Evolutionary conservation across 768 basidiomycete species (phyloP).

Genomic region (Megacollybia marginata): DNA sequence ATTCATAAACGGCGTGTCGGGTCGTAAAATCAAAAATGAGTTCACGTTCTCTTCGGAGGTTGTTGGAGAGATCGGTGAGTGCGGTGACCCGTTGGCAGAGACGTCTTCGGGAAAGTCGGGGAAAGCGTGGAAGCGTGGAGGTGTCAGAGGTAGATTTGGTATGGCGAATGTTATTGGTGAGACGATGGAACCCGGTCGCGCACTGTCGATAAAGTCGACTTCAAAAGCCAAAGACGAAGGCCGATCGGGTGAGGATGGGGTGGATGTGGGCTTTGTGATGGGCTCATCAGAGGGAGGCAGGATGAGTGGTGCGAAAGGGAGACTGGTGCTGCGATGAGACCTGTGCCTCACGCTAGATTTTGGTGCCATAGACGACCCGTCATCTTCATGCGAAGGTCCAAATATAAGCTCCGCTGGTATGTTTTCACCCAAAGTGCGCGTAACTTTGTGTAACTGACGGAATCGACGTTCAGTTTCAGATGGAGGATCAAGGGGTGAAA

Average conservation of each 20-base stretch:
- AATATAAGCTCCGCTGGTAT: slow-evolving; percentile 32
- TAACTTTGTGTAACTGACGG: slow-evolving; percentile 22
- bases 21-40: background rate
- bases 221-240: background rate
- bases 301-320: background rate
- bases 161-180: background rate
- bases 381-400: background rate
- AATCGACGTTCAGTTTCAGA: background rate
- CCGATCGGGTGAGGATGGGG: background rate
- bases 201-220: background rate
- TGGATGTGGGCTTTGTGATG: background rate
- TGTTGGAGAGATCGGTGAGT: background rate
- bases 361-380: background rate
- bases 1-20: slow-evolving; percentile 5
- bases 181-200: background rate
- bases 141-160: background rate
- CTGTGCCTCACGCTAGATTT: background rate
- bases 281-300: background rate
- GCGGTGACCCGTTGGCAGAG: background rate
- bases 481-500: background rate
- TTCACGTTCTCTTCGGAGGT: background rate
- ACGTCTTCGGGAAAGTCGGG: background rate
- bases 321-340: background rate
- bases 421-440: slow-evolving; percentile 35
- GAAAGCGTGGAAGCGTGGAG: background rate